These are phyloP conservation scores for Plicaturopsis crispa DNA, from an alignment of 768 basidiomycete species.

Conservation along the genomic window DNA sequence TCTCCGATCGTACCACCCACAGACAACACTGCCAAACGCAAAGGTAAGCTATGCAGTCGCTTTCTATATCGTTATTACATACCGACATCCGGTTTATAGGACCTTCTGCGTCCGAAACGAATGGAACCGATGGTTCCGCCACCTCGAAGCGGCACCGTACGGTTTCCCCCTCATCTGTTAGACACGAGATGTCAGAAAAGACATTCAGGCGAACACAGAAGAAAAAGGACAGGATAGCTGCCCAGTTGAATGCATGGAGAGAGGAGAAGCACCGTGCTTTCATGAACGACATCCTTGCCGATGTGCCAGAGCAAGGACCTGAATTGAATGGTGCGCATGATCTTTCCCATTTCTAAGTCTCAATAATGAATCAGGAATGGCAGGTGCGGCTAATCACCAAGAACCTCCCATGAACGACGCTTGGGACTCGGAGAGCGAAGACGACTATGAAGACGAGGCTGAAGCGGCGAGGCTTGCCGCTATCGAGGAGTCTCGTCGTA, in stretches of 20 bases:
- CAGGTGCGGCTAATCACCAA: conserved; percentile 8
- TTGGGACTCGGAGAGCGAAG: conserved; percentile 3
- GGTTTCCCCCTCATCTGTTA: conserved; percentile 31
- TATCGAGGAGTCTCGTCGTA: conserved; percentile 59
- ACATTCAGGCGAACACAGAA: conserved; percentile 31
- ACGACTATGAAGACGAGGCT: conserved; percentile 20
- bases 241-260: conserved; percentile 29
- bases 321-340: too few species aligned
- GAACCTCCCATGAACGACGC: not conserved
- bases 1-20: conserved; percentile 15
- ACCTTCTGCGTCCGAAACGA: not conserved
- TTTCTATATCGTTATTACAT: too few species aligned
- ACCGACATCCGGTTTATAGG: too few species aligned
- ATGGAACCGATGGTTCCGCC: too few species aligned
- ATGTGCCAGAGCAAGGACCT: conserved; percentile 28
- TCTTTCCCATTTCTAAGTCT: too few species aligned
- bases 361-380: conserved; percentile 13
- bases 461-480: conserved; percentile 30
- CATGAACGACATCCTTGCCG: conserved; percentile 32
- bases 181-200: conserved; percentile 30
- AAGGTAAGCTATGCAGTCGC: conserved; percentile 27
- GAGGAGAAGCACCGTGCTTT: conserved; percentile 28
- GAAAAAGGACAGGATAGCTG: conserved; percentile 32
- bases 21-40: conserved; percentile 33
- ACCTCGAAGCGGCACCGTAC: conserved; percentile 45